Base-by-base conservation (phyloP, 352 stramenopile genomes). In the Pythium aquatile region DNA sequence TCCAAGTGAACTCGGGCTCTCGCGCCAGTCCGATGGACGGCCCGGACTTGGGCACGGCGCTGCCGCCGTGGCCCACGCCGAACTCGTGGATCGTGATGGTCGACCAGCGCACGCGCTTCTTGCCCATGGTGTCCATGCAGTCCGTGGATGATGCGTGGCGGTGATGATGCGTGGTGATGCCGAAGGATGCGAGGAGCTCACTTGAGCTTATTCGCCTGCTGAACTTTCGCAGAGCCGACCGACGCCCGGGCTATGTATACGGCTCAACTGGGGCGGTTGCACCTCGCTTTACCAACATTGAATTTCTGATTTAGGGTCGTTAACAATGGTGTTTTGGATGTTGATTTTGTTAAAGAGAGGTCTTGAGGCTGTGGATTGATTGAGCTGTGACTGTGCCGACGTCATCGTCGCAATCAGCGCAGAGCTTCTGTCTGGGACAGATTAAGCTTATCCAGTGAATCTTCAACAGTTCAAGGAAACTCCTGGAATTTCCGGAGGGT, bases 81-180 rank as follows among this genome's bases (percentile, higher is more conserved):
- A 72, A 72, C 56, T 72, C 65, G 44, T 72, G 58, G 55, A 72
- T 68, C 48, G 65, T 72, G 58, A 72, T 63, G 37, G 60, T 72
- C 26, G 60, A 67, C 65, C 65, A 72, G 16, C 59, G 58, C 55
- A 72, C 58, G 46, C 53, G 55, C 66, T 73, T 73, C 48, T 16
- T 53, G 47, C 46, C 16, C 37, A 32, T 48, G 24, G 61, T 3
- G 8, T 26, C 47, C 8, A 32, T 48, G 32, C 53, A 11, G 14
- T 16, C 35, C 2, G 42, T 46, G 29, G 17, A 13, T 14, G 6
- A 24, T 24, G 35, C 35, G 35, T 40, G 35, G 10, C n/a, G 49
- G n/a, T 61, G 55, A 61, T 40, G 35, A 40, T 40, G 35, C 35
- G 35, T 40, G 35, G 10, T 7, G 35, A 40, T 10, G 35, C 20